Base-by-base conservation (phyloP, 176 grass and related monocot genomes). In the Poa pratensis region DNA sequence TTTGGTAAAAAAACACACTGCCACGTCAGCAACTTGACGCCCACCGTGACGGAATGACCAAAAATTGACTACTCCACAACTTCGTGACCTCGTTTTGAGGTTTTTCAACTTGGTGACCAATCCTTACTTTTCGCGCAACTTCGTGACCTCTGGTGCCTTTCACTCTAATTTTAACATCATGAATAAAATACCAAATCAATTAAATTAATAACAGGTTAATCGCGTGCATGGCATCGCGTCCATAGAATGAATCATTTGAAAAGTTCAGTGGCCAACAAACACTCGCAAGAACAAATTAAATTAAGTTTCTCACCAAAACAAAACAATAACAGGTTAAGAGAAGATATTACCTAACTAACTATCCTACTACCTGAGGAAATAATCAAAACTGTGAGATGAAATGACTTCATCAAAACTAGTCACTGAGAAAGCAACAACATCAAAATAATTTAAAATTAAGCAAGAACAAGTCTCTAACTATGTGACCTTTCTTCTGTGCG, bases 211-310 rank as follows among this genome's bases (percentile, higher is more conserved):
- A 73, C 19, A 27, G 73, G 39, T 83, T 73, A 70, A 70, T 59
- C 61, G 11, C 50, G 53, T 18, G 46, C 43, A 40, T 14, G 9
- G 45, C 45, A 46, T 46, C 45, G 13, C 46, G 3, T 2, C 46
- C 3, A 48, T 76, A 40, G 34, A 61, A 45, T 80, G 2, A 68
- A 77, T 24, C 34, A 37, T 82, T 87, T 82, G 62, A 82, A 82
- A 51, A 69, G 39, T 88, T 70, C 80, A 83, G 40, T 71, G 79
- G 48, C 24, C 70, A 28, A 7, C 40, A 58, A 75, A 55, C 6
- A 76, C 65, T 10, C 34, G n/a, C 7, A 32, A 61, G 54, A 86
- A 79, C 24, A 20, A 28, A 76, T 59, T 13, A 3, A 78, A 43
- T 30, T 30, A 64, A 64, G 43, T 54, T 62, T 28, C 73, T 40